Evolutionary conservation across 2,329 filamentous ascomycete species (phyloP), one percentile per base, ranked within the genome.

Genomic region (Drechslerella dactyloides): DNA sequence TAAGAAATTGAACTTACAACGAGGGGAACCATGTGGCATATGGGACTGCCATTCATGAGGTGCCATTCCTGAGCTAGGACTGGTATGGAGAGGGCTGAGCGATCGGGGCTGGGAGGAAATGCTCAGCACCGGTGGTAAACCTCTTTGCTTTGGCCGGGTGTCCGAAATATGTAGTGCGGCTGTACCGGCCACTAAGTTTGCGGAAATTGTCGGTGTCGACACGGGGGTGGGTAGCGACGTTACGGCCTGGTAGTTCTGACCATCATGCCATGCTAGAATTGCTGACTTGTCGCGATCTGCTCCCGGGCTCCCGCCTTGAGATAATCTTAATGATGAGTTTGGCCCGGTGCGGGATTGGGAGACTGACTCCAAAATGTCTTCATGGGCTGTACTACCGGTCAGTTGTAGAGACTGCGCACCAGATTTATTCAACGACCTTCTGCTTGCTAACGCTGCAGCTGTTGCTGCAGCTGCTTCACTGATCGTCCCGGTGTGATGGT

Each of bases 401-500:
- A 76, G 76, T 73, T 64, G 77, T 73, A 60, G 77, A 69, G 74
- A 79, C 73, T 75, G 81, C 78, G 73, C 81, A 81, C 55, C 81
- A 80, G 75, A 81, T 79, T 61, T 72, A 55, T 60, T 72, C 11
- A 60, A 65, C 17, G 68, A 72, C 48, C 68, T 60, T 52, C 68
- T 72, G 56, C 68, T 73, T 44, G 92, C 90, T 75, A 97, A 83
- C 57, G 90, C 93, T 46, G 92, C 92, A 35, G 91, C 92, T 0
- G 92, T 96, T 2, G 92, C 91, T 1, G 88, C 90, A 1, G 92
- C 92, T 7, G 93, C 91, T 80, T 97, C 93, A 79, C 97, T 93
- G 15, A 97, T 90, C 0, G 93, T 97, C 46, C 93, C 94, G 19
- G 90, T 96, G 80, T 97, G 94, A 77, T 96, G 91, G 76, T 96